Evolutionary conservation across 225 moss, liverwort and hornwort genomes (phyloP), one percentile per base, ranked within the genome.

Genomic region (Pseudisothecium myosuroides): DNA sequence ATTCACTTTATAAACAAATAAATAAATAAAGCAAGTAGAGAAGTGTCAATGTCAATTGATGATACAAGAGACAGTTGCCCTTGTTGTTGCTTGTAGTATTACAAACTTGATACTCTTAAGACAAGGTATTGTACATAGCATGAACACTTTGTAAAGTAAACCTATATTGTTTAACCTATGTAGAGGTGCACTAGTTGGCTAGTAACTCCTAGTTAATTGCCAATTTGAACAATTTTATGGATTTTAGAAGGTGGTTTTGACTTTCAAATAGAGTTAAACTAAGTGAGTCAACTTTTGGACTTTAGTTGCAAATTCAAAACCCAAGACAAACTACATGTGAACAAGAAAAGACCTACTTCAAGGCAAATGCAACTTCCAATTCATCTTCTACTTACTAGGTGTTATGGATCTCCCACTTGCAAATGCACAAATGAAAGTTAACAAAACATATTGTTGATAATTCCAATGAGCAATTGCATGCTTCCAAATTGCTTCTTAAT

Each of bases 371-470:
- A 72, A 43, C 43, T 43, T 72, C 16, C 16, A 72, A 43, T 43
- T 72, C 16, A 26, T 43, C 72, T 43, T 72, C 27, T 27, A 43
- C 27, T 39, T 39, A n/a, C n/a, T n/a, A 39, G 2, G 4, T 69
- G 14, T 41, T 71, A 41, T 26, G 3, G 26, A 71, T 41, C 1
- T 0, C 8, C 9, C 9, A 12, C 23, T 39, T 69, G 39, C 24
- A 69, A 39, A 39, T 41, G 26, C 14, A 39, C 39, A 69, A 8
- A 7, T 17, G 17, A 17, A 54, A 54, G 17, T 71, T 24, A 26
- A 15, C 5, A 8, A 2, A 14, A 26, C 0, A 2, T 14, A 1
- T 5, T 2, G 1, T 69, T 10, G 39, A 39, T 24, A 24, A 74
- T 74, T 47, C 17, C 73, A 29, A 47, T 29, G 73, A 74, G 73